Base-by-base conservation (phyloP, 768 basidiomycete genomes). In the Tricholoma bakamatsutake region DNA sequence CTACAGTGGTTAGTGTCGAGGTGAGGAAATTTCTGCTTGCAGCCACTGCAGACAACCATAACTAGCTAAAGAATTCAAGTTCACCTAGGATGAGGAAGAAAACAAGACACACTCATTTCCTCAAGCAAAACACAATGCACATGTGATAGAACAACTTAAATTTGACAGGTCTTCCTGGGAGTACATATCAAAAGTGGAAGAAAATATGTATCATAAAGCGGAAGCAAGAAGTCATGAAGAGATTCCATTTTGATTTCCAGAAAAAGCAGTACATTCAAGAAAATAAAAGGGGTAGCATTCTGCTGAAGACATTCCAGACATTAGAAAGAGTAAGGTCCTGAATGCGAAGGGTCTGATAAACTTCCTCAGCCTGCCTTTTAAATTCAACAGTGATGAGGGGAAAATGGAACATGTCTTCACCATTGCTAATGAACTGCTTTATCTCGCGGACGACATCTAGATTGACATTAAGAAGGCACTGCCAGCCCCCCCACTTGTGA, bases 401-500 rank as follows among this genome's bases (percentile, higher is more conserved):
- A 13, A 42, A 52, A 21, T n/a, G 34, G 30, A 52, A 40, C 33
- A 52, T 28, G 17, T 42, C 37, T 34, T 52, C 52, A 40, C 52
- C 24, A 43, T 53, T 31, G 35, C 52, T 42, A 3, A 42, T 42
- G 40, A 42, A 42, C 21, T 53, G 39, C 40, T 39, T 53, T 7
- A 53, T 18, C 33, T 53, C 10, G n/a, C 40, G 10, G 28, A 53
- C n/a, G 3, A 53, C 39, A 37, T 43, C 52, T n/a, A 40, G 28
- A 28, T 53, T 39, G 13, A 53, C 39, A 7, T 37, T 12, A 13
- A 39, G 40, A 39, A 53, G 40, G 28, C 52, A 53, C 18, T 53
- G 28, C 10, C 30, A 21, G 17, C 52, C 40, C 6, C 52, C 52
- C 52, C 52, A 53, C 17, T 53, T 53, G 18, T 53, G 39, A 40